Percentiles rank a stretch among this genome's conserved stretches.
Conservation (phyloP, 306 rosid species). For the Lathyrus sativus region DNA sequence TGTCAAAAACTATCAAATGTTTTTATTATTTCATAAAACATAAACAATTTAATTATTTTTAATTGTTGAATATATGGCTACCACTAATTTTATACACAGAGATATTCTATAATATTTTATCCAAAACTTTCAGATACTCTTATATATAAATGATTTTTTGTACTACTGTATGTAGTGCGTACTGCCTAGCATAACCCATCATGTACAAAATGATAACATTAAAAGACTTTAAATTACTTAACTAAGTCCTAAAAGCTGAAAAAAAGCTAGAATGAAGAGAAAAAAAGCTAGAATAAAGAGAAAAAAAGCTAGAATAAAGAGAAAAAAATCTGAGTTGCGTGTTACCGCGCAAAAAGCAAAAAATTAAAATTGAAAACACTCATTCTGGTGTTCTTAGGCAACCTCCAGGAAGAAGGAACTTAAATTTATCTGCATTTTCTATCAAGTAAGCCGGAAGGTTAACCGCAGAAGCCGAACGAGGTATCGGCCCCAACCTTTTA, state of each 20-base stretch:
- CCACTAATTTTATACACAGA: too few species aligned
- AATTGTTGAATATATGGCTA: too few species aligned
- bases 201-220: constrained; percentile 16
- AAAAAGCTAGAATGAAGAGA: not conserved
- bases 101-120: too few species aligned
- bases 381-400: constrained; percentile 64
- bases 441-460: constrained; percentile 85
- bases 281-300: not conserved
- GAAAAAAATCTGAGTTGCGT: constrained; percentile 3
- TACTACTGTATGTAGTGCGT: too few species aligned
- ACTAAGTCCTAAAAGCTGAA: constrained; percentile 23
- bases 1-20: too few species aligned
- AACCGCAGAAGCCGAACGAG: constrained; percentile 81
- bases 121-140: too few species aligned
- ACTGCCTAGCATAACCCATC: too few species aligned
- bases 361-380: constrained; percentile 1
- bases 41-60: too few species aligned
- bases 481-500: constrained; percentile 80
- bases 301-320: not conserved
- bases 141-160: too few species aligned
- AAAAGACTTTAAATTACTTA: not conserved
- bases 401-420: constrained; percentile 91
- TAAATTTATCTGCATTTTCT: constrained; percentile 70
- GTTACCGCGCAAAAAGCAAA: constrained; percentile 12
- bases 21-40: too few species aligned